Evolutionary conservation across 2,329 filamentous ascomycete species (phyloP).

Genomic region (Helminthosporium solani): DNA sequence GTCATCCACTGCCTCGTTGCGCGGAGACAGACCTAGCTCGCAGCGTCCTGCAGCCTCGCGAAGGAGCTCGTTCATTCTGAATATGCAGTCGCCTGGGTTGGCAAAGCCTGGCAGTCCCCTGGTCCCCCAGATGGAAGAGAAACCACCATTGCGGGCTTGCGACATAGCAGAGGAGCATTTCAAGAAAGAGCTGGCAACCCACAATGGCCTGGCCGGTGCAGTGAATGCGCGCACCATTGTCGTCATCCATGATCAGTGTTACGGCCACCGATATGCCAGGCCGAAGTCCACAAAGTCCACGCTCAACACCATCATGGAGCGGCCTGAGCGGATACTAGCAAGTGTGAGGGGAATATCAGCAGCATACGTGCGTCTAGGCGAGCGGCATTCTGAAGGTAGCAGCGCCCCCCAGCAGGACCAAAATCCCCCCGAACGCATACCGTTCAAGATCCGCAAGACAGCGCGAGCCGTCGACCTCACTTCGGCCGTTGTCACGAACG

Average conservation of each 20-base stretch:
- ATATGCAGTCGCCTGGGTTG: slow-evolving; percentile 40
- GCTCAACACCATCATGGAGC: slow-evolving; percentile 82
- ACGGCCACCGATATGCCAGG: slow-evolving; percentile 87
- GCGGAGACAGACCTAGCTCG: slow-evolving; percentile 40
- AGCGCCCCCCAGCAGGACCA: slow-evolving; percentile 66
- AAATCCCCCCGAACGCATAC: slow-evolving; percentile 61
- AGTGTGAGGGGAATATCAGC: slow-evolving; percentile 77
- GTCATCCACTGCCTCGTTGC: slow-evolving; percentile 46
- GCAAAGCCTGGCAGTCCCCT: slow-evolving; percentile 41
- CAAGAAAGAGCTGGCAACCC: slow-evolving; percentile 64
- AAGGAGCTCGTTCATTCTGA: slow-evolving; percentile 48
- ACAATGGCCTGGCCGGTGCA: slow-evolving; percentile 51
- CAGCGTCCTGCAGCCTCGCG: slow-evolving; percentile 42
- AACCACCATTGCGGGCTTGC: slow-evolving; percentile 51
- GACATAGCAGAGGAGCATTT: slow-evolving; percentile 70
- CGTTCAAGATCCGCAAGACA: slow-evolving; percentile 85
- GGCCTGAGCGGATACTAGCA: slow-evolving; percentile 87
- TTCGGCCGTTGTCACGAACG: slow-evolving; percentile 79
- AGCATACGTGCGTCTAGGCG: slow-evolving; percentile 88
- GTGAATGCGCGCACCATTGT: slow-evolving; percentile 66
- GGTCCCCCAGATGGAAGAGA: slow-evolving; percentile 40
- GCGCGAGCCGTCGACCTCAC: slow-evolving; percentile 68
- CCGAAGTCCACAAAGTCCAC: slow-evolving; percentile 72
- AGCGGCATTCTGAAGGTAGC: slow-evolving; percentile 69
- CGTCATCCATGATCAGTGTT: slow-evolving; percentile 89